Conservation (phyloP, 2,329 filamentous ascomycete genomes). For the Penicillium glabrum region DNA sequence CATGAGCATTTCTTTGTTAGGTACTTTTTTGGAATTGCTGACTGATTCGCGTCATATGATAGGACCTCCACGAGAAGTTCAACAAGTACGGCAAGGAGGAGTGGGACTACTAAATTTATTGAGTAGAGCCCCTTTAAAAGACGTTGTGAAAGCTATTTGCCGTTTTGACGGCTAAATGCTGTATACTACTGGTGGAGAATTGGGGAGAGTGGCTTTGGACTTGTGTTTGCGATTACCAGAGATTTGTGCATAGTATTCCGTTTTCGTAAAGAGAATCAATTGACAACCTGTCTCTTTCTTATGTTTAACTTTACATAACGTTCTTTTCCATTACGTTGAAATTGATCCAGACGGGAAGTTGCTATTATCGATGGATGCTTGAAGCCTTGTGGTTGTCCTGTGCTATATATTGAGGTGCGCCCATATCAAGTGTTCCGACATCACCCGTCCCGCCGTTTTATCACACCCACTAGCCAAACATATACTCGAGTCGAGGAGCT, state of each 20-base stretch:
- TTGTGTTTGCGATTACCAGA: slow-evolving; percentile 25
- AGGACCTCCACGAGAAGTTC: slow-evolving; percentile 93
- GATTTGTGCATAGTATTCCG: slow-evolving; percentile 35
- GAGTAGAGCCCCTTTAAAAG: slow-evolving; percentile 14
- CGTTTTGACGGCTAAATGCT: slow-evolving; percentile 23
- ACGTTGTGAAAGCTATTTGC: slow-evolving; percentile 13
- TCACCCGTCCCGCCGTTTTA: not conserved
- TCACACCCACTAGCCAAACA: no score
- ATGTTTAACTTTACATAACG: not conserved
- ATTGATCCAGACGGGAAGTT: not conserved
- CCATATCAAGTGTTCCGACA: not conserved
- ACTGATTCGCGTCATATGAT: slow-evolving; percentile 11
- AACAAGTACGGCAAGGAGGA: slow-evolving; percentile 99
- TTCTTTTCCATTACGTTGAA: not conserved
- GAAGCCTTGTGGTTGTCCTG: no score
- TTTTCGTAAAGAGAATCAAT: slow-evolving; percentile 30
- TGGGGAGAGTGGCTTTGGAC: slow-evolving; percentile 16
- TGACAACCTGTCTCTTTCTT: slow-evolving; percentile 29
- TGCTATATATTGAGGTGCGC: no score
- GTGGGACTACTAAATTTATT: slow-evolving; percentile 48
- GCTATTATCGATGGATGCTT: no score
- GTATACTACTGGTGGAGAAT: slow-evolving; percentile 33
- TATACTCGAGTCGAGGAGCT: no score
- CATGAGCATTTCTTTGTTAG: not conserved
- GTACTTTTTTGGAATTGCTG: not conserved